These are phyloP conservation scores for Magnolia changhungtana DNA, from an alignment of 164 flowering plant species.

Conservation along the genomic window DNA sequence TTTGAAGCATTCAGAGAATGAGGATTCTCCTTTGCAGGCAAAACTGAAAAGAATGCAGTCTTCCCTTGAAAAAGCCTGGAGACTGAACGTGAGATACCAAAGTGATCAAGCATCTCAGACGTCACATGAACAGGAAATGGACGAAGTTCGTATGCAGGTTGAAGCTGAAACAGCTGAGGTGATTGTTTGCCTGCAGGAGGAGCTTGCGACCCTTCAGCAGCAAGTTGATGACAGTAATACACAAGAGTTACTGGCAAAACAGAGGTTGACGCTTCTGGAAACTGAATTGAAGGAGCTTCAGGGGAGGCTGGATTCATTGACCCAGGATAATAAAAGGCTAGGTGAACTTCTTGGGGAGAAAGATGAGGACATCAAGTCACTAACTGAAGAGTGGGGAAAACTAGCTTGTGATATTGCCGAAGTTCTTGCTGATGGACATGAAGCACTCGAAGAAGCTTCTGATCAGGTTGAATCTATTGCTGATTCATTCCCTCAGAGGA, in stretches of 20 bases:
- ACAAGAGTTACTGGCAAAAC: constrained; percentile 50
- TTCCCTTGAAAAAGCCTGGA: constrained; percentile 87
- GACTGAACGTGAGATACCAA: constrained; percentile 57
- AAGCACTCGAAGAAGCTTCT: constrained; percentile 56
- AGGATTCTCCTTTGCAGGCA: constrained; percentile 45
- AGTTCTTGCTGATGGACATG: constrained; percentile 61
- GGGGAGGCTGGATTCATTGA: constrained; percentile 28
- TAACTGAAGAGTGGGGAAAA: constrained; percentile 63
- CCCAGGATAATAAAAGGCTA: constrained; percentile 44
- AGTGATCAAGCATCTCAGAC: constrained; percentile 54
- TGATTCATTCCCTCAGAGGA: constrained; percentile 46
- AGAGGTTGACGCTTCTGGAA: constrained; percentile 35
- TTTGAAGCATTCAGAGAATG: constrained; percentile 23
- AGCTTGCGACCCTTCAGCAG: constrained; percentile 68
- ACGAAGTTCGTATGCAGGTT: constrained; percentile 73
- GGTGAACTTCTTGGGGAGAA: constrained; percentile 41
- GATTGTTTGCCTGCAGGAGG: constrained; percentile 90
- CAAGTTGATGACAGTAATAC: constrained; percentile 49
- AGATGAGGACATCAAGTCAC: constrained; percentile 36
- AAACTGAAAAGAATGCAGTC: constrained; percentile 71
- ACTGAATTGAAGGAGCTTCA: constrained; percentile 40
- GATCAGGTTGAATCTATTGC: constrained; percentile 52
- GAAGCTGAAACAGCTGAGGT: constrained; percentile 98
- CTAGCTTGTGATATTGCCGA: constrained; percentile 60
- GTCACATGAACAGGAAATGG: constrained; percentile 74